These are phyloP conservation scores for Arabidopsis suecica DNA, from an alignment of 345 rosid genomes.

Conservation along the genomic window DNA sequence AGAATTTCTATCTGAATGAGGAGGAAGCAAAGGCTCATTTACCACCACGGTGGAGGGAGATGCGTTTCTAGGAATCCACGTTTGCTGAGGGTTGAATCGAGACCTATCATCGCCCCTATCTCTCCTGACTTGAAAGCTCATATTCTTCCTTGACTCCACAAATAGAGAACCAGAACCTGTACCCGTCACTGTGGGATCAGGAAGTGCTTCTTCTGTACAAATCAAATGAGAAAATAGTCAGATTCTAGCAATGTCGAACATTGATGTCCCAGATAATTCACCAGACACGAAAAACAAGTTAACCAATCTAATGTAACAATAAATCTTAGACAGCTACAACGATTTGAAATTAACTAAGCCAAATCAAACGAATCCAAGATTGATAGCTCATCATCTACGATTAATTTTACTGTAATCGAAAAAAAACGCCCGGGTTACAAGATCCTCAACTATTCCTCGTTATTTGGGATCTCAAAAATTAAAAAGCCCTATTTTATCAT, in stretches of 20 bases:
- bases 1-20: constrained; percentile 33
- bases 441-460: neutral
- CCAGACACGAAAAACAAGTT: neutral
- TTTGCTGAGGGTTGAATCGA: constrained; percentile 55
- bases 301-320: neutral
- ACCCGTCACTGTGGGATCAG: constrained; percentile 18
- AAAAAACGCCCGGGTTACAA: neutral
- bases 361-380: neutral
- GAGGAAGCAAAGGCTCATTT: constrained; percentile 25
- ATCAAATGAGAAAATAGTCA: neutral
- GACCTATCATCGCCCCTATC: constrained; percentile 63
- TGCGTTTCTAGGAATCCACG: constrained; percentile 78
- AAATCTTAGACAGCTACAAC: neutral
- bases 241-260: constrained; percentile 4
- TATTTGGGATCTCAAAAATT: constrained; percentile 1
- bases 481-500: constrained; percentile 20
- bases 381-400: neutral
- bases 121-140: constrained; percentile 68
- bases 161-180: constrained; percentile 35
- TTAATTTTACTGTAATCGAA: neutral
- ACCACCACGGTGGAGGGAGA: constrained; percentile 34
- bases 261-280: neutral
- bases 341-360: neutral
- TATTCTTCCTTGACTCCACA: constrained; percentile 41
- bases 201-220: constrained; percentile 2